Evolutionary conservation across 1,139 yeast genomes (phyloP).

Genomic region (Geotrichum fermentans): DNA sequence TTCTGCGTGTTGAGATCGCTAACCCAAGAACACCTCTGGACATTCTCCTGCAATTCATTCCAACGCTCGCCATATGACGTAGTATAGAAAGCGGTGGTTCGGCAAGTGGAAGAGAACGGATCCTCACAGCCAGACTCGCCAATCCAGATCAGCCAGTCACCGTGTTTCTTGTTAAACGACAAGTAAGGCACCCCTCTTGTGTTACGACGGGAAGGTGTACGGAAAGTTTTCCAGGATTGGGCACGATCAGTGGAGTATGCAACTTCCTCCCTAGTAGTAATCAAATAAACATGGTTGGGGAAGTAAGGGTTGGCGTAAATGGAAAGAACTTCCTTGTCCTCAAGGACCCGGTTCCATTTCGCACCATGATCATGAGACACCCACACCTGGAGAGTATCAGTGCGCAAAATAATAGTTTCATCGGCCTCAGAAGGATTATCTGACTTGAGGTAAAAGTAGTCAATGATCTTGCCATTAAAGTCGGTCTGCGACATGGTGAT

Average conservation of each 20-base stretch:
- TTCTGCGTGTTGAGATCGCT: slow-evolving; percentile 44
- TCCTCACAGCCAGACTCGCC: slow-evolving; percentile 58
- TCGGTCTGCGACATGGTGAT: slow-evolving; percentile 22
- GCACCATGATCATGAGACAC: slow-evolving; percentile 79
- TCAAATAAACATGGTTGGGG: slow-evolving; percentile 59
- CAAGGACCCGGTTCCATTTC: slow-evolving; percentile 47
- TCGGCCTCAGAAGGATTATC: slow-evolving; percentile 43
- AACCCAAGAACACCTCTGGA: slow-evolving; percentile 62
- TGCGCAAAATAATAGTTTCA: slow-evolving; percentile 68
- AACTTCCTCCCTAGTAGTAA: slow-evolving; percentile 47
- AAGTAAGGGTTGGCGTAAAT: slow-evolving; percentile 57
- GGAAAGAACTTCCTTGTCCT: slow-evolving; percentile 48
- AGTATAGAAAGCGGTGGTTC: slow-evolving; percentile 47
- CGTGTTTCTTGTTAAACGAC: slow-evolving; percentile 54
- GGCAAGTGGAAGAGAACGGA: slow-evolving; percentile 46
- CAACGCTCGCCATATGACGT: slow-evolving; percentile 60
- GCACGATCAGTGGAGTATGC: slow-evolving; percentile 69
- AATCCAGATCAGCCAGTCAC: slow-evolving; percentile 62
- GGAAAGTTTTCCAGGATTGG: slow-evolving; percentile 43
- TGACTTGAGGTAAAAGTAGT: slow-evolving; percentile 53
- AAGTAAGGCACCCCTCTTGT: slow-evolving; percentile 40
- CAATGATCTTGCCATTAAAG: slow-evolving; percentile 44
- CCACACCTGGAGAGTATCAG: slow-evolving; percentile 48
- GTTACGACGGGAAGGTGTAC: slow-evolving; percentile 50
- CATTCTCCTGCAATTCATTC: slow-evolving; percentile 47